Conservation (phyloP, 352 stramenopile genomes). For the Phytophthora pistaciae region DNA sequence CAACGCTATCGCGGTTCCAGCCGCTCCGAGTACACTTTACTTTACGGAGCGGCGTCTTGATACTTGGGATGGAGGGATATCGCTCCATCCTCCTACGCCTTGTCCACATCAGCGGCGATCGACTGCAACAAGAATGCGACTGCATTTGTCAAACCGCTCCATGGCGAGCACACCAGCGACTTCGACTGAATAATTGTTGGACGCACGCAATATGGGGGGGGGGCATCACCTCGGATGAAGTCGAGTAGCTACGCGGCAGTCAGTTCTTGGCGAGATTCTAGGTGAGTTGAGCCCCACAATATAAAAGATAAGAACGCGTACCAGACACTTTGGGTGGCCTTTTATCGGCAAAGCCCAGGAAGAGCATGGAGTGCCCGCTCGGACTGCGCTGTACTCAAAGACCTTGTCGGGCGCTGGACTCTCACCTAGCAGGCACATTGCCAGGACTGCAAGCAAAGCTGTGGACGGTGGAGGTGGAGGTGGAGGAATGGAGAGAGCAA, state of each 20-base stretch:
- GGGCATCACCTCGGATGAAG: background rate
- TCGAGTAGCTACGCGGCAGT: background rate
- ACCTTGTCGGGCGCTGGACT: slow-evolving; percentile 7
- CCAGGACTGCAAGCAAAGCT: slow-evolving; percentile 12
- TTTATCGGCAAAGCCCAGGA: too few relatives aligned
- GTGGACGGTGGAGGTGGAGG: background rate
- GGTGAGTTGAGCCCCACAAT: background rate
- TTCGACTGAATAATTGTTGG: background rate
- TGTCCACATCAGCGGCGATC: background rate
- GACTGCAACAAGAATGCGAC: background rate
- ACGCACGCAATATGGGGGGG: background rate
- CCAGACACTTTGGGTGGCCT: background rate
- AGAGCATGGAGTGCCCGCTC: background rate
- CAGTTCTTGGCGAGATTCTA: background rate
- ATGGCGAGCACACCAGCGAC: background rate
- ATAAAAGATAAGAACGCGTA: slow-evolving; percentile 3
- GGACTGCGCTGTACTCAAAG: background rate
- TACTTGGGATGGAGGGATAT: background rate
- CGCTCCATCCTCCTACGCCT: background rate
- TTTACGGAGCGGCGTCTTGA: slow-evolving; percentile 6
- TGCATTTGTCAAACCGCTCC: background rate
- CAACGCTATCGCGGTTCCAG: slow-evolving; percentile 12
- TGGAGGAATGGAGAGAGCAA: slow-evolving; percentile 8
- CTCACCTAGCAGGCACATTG: slow-evolving; percentile 15
- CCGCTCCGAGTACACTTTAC: background rate